phyloP scores from a whole-genome alignment of 2,329 filamentous ascomycete species.

The Colletotrichum sp. region DNA sequence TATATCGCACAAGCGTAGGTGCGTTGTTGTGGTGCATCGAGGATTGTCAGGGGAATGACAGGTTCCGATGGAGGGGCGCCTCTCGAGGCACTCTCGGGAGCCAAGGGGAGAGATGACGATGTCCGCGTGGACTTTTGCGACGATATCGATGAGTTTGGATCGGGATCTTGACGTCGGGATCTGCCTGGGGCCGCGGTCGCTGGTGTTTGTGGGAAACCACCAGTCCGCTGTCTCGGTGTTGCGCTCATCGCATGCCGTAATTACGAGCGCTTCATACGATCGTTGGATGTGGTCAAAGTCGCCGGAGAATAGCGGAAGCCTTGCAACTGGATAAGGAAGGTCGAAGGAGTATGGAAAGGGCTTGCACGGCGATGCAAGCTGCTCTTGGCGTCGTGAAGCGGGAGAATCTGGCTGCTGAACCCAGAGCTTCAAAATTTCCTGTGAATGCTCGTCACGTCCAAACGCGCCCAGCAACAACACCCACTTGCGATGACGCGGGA shows the following conservation, averaged over 20 bases:
- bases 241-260: conserved; percentile 77
- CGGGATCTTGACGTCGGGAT: conserved; percentile 32
- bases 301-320: neutral
- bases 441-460: conserved; percentile 40
- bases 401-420: conserved; percentile 2
- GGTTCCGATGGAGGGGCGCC: conserved; percentile 49
- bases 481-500: neutral
- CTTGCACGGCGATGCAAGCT: conserved; percentile 11
- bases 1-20: conserved; percentile 88
- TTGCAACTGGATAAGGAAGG: neutral
- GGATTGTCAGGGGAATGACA: conserved; percentile 78
- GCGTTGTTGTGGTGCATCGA: conserved; percentile 91
- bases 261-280: conserved; percentile 23
- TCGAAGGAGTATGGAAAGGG: neutral
- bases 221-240: conserved; percentile 83
- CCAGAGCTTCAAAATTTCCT: conserved; percentile 18
- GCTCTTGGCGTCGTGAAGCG: conserved; percentile 4
- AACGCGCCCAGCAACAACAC: conserved; percentile 32
- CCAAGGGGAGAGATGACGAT: conserved; percentile 46
- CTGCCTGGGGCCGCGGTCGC: conserved; percentile 48
- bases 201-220: conserved; percentile 80
- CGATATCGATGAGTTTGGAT: conserved; percentile 19
- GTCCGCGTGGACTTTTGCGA: conserved; percentile 10
- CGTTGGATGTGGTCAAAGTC: neutral
- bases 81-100: conserved; percentile 45